phyloP scores from a whole-genome alignment of 1,139 yeast species.

The Zygosaccharomyces pseudobailii region DNA sequence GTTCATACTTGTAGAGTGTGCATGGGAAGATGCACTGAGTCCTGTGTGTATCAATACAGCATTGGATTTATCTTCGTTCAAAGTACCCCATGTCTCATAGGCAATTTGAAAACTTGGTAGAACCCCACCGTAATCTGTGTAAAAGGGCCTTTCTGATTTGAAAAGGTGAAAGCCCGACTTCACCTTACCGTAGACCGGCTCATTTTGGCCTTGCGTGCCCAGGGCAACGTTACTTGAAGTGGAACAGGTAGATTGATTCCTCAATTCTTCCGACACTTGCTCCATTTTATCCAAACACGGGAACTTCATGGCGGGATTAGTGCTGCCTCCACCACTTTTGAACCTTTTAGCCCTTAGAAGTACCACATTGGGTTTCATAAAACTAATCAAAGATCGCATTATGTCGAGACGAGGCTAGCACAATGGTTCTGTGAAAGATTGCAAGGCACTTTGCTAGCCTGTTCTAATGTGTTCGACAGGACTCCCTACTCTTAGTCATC shows the following conservation, averaged over 20 bases:
- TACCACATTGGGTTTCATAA: not conserved
- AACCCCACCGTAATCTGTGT: slow-evolving; percentile 76
- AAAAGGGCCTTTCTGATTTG: slow-evolving; percentile 53
- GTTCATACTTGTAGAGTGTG: slow-evolving; percentile 74
- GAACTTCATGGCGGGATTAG: slow-evolving; percentile 49
- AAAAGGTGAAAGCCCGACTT: slow-evolving; percentile 63
- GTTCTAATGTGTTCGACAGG: not conserved
- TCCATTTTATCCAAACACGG: slow-evolving; percentile 84
- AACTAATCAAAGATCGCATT: not conserved
- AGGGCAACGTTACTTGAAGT: not conserved
- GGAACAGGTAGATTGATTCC: slow-evolving; percentile 17
- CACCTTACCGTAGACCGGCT: slow-evolving; percentile 73
- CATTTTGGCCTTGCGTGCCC: slow-evolving; percentile 39
- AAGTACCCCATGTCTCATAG: slow-evolving; percentile 84
- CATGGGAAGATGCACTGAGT: slow-evolving; percentile 88
- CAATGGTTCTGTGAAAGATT: not conserved
- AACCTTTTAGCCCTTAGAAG: not conserved
- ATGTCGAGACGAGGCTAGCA: not conserved
- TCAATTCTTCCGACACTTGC: slow-evolving; percentile 47
- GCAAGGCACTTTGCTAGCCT: not conserved
- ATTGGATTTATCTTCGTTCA: slow-evolving; percentile 59
- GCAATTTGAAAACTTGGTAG: slow-evolving; percentile 75
- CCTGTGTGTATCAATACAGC: slow-evolving; percentile 86
- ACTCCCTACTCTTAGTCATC: not conserved
- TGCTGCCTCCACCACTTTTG: slow-evolving; percentile 4